phyloP scores from a whole-genome alignment of 2,329 filamentous ascomycete genomes.

The Fusarium illudens region DNA sequence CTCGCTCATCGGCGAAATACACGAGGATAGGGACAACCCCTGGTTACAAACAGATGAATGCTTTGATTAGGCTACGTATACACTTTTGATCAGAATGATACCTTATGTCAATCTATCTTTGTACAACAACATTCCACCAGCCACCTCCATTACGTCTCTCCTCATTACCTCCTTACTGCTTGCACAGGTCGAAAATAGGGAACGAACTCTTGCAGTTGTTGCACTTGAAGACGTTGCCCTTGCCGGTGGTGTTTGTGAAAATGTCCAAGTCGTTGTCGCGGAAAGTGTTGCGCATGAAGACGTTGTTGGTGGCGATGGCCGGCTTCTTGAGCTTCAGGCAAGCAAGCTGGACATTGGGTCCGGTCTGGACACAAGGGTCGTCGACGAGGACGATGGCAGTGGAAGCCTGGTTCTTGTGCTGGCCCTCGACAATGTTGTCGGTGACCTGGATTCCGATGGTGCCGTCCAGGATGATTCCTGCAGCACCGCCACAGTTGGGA shows the following conservation, averaged over 20 bases:
- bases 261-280: constrained; percentile 43
- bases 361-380: constrained; percentile 21
- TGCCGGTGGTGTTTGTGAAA: constrained; percentile 22
- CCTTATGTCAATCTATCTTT: neutral
- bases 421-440: constrained; percentile 42
- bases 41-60: neutral
- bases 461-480: constrained; percentile 43
- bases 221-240: constrained; percentile 39
- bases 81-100: neutral
- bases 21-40: too few species aligned
- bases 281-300: constrained; percentile 43
- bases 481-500: constrained; percentile 20
- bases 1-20: neutral
- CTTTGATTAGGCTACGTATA: neutral
- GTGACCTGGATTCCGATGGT: constrained; percentile 40
- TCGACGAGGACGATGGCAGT: constrained; percentile 41
- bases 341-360: neutral
- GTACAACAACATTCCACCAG: neutral
- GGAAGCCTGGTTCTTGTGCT: constrained; percentile 26
- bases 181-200: neutral
- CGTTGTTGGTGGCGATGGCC: constrained; percentile 39
- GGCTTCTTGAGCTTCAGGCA: constrained; percentile 23
- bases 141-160: neutral
- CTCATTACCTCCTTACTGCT: neutral
- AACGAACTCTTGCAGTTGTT: constrained; percentile 31